Evolutionary conservation across 192 early-diverging fungal species (phyloP), one percentile per base, ranked within the genome.

Genomic region (Mycoemilia scoparia): DNA sequence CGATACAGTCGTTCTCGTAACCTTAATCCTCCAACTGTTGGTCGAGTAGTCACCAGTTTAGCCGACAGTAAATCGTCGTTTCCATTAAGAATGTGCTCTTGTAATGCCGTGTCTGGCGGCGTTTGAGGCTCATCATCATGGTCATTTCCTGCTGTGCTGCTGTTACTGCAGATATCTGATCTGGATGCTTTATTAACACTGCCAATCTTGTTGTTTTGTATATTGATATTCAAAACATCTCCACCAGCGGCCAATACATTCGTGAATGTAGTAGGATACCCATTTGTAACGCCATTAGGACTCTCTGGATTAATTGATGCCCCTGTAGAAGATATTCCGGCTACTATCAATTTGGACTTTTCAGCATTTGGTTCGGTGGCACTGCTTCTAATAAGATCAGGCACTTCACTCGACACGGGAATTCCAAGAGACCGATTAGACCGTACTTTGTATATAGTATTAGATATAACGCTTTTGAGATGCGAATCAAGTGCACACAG

Each of bases 401-500:
- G 21, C 23, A 42, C 12, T 38, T 38, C 4, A 30, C 30, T 30
- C 32, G 37, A 36, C 21, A 61, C 59, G 1, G 52, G 54, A 13
- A 64, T 70, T 12, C 73, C 74, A 29, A 74, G 48, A 3, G 73
- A 46, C 14, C 72, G 65, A 49, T 77, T 77, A 3, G 64, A 57
- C 17, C 77, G 59, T 23, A 65, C 46, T 33, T 77, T 76, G 56
- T 64, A 69, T 17, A 81, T 70, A 34, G 67, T 69, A 18, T 73
- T 76, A 17, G 69, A 73, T 25, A 81, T 56, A 7, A 76, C 58
- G 32, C 69, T 69, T 34, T 75, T 74, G 34, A 81, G 56, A 35
- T 81, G 74, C 33, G 64, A 70, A 56, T 81, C 78, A 39, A 77
- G 53, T 3, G 73, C 71, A 36, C 71, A 71, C 21, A 77, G 36